Evolutionary conservation across 257 asterid genomes (phyloP).

Genomic region (Primulina tabacum): DNA sequence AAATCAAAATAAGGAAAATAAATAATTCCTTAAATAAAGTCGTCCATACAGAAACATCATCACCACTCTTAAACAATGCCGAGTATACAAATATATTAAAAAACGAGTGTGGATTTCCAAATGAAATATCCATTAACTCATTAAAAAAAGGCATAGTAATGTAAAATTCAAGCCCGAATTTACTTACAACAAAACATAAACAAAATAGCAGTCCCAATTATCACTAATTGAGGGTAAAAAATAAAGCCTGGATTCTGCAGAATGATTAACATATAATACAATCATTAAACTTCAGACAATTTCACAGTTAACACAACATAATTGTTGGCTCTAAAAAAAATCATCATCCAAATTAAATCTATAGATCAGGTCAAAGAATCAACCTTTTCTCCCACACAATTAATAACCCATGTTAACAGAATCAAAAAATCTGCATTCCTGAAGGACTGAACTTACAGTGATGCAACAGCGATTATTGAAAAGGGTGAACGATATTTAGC

Average conservation of each 20-base stretch:
- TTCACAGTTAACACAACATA: not conserved
- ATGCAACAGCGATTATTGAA: conserved; percentile 2
- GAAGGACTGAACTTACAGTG: conserved; percentile 7
- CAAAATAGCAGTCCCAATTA: not conserved
- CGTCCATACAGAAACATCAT: too few relatives aligned
- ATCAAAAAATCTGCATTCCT: conserved; percentile 7
- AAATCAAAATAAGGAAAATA: too few relatives aligned
- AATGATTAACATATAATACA: too few relatives aligned
- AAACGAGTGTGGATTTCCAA: not conserved
- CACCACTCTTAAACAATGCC: not conserved
- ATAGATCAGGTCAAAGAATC: conserved; percentile 13
- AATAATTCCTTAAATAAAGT: too few relatives aligned
- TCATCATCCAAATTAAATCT: conserved; percentile 14
- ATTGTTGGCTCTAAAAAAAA: not conserved
- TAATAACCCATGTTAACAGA: conserved; percentile 2
- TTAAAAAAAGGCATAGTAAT: too few relatives aligned
- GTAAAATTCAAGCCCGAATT: not conserved
- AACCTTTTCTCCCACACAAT: not conserved
- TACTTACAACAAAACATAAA: not conserved
- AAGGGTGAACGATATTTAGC: not conserved
- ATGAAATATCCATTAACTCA: not conserved
- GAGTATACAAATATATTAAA: too few relatives aligned
- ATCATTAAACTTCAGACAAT: not conserved
- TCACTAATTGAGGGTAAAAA: not conserved
- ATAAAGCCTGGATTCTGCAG: too few relatives aligned